A percentile compares a stretch with the other conserved stretches of the same genome.
These are phyloP conservation scores for Pythium aristosporum DNA, from an alignment of 352 stramenopile genomes.

Conservation along the genomic window DNA sequence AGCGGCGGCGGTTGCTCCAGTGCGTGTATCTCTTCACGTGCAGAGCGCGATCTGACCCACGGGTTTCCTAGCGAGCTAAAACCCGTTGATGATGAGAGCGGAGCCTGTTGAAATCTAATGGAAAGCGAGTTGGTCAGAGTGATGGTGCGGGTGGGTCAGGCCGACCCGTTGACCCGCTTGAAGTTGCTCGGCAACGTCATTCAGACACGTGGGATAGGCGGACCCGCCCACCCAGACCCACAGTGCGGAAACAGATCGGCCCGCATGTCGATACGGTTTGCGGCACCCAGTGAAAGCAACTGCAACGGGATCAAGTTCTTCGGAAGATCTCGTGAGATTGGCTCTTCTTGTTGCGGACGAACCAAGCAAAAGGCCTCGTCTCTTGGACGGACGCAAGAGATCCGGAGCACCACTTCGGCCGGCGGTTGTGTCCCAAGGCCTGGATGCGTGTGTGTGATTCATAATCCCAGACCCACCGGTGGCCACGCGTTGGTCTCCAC, in stretches of 20 bases:
- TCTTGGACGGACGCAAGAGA: conserved; percentile 9
- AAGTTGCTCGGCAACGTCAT: conserved; percentile 15
- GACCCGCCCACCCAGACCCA: not conserved
- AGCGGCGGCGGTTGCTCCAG: not conserved
- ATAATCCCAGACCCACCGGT: not conserved
- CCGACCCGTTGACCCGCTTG: conserved; percentile 11
- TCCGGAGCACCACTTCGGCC: conserved; percentile 8
- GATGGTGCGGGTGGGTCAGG: conserved; percentile 5
- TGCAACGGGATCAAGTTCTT: conserved; percentile 20
- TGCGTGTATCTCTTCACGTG: conserved; percentile 22
- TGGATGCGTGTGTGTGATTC: conserved; percentile 17
- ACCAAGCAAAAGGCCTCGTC: not conserved
- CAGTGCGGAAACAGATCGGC: conserved; percentile 16
- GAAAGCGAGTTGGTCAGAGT: not conserved
- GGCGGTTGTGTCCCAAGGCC: conserved; percentile 3
- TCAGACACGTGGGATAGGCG: conserved; percentile 9
- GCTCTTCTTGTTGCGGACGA: conserved; percentile 12
- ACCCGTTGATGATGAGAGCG: conserved; percentile 3
- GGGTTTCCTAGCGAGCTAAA: not conserved
- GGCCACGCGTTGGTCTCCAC: too few relatives aligned
- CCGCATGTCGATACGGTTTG: conserved; percentile 13
- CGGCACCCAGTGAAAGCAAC: conserved; percentile 4
- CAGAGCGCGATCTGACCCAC: conserved; percentile 14
- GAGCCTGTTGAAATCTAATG: not conserved
- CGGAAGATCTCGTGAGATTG: not conserved